phyloP scores from a whole-genome alignment of 768 basidiomycete species.

The Phlebiopsis flavidoalba region DNA sequence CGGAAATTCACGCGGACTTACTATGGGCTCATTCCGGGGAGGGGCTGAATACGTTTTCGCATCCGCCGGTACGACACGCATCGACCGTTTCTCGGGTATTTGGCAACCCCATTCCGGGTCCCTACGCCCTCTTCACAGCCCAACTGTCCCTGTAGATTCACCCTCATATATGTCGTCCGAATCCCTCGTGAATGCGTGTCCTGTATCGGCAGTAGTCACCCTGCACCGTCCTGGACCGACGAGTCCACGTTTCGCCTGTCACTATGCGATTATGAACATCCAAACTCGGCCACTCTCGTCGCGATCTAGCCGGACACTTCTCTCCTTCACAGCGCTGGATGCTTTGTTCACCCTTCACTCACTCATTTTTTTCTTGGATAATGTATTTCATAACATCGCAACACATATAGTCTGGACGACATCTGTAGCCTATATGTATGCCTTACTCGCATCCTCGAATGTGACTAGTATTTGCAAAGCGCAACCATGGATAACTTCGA shows the following conservation, averaged over 20 bases:
- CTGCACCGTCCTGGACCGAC: background rate
- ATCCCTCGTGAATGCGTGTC: background rate
- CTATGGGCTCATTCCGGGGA: background rate
- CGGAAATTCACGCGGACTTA: background rate
- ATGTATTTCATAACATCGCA: background rate
- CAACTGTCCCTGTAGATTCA: no score
- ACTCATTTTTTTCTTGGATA: background rate
- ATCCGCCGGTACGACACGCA: background rate
- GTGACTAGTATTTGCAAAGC: no score
- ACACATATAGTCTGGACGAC: background rate
- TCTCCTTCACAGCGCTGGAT: background rate
- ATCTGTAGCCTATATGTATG: background rate
- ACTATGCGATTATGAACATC: background rate
- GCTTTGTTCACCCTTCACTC: background rate
- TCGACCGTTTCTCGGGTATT: constrained; percentile 4
- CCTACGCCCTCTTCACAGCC: background rate
- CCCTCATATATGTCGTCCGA: background rate
- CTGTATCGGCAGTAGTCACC: no score
- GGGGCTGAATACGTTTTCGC: background rate
- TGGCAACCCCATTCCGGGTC: background rate
- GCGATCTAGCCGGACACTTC: background rate
- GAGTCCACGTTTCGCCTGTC: background rate
- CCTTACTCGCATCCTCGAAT: no score
- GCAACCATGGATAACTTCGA: no score
- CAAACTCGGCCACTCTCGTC: background rate